Base-by-base conservation (phyloP, 805 yeast species). In the Starmerella davenportii region DNA sequence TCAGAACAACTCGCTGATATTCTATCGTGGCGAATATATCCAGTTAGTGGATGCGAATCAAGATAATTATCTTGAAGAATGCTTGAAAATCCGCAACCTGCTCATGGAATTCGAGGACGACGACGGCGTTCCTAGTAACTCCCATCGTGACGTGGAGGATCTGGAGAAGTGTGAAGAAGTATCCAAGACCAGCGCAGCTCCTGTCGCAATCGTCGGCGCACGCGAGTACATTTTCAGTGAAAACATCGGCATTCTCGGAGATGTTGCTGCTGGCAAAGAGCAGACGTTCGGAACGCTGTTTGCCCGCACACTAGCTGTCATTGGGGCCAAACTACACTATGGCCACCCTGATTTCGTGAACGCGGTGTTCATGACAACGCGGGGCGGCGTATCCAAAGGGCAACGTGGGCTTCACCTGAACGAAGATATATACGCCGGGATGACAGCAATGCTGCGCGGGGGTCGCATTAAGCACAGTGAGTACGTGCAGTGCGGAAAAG, bases 361-460 rank as follows among this genome's bases (percentile, higher is more conserved):
- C 50, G 68, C 73, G 9, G 62, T 76, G 1, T 79, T 75, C 54
- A 76, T 79, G 85, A 70, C 79, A 3, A 79, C 90, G 2, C 64
- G 92, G 59, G 92, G 92, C 24, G 92, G 92, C 40, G 82, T 79
- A 20, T 79, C 90, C 1, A 79, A 79, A 54, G 84, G 87, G 9
- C 90, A 79, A 53, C 74, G 74, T 50, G 87, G 90, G 5, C 63
- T 79, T 43, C 90, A 79, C 55, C 64, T 79, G 54, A 79, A 79
- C 55, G 92, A 79, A 57, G 92, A 79, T 59, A 79, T 79, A 37
- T 79, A 78, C 56, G 90, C 90, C 19, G 92, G 90, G 39, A 79
- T 79, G 74, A 78, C 69, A 55, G 87, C 84, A 2, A 52, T 76
- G 39, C 57, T 76, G 46, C 66, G 90, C 48, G 90, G 90, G 32